Conservation (phyloP, 139 green algal species). For the Chlamydomonas sp. region DNA sequence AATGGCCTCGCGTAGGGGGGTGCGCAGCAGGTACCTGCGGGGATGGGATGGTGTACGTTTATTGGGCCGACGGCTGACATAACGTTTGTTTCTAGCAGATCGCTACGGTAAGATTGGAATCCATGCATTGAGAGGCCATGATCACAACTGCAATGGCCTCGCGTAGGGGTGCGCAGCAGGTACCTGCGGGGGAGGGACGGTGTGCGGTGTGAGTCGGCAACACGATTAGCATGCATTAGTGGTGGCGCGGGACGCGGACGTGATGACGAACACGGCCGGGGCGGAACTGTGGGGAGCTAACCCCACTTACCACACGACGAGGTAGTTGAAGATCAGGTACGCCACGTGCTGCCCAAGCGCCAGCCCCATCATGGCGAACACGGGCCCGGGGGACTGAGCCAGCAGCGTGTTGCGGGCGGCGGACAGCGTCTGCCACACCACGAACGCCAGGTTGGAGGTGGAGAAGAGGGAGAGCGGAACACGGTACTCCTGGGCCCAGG, state of each 20-base stretch:
- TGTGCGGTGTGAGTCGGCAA: too few species aligned
- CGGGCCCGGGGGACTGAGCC: constrained; percentile 42
- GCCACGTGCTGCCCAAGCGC: constrained; percentile 63
- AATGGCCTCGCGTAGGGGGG: constrained; percentile 32
- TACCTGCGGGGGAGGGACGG: too few species aligned
- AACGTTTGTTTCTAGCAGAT: too few species aligned
- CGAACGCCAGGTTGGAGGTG: constrained; percentile 68
- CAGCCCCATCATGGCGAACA: constrained; percentile 70
- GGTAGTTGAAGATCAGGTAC: constrained; percentile 60
- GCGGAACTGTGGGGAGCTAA: neutral
- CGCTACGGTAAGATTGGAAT: too few species aligned
- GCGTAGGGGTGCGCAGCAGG: too few species aligned
- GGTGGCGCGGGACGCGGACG: neutral
- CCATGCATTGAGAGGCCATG: too few species aligned
- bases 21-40: constrained; percentile 28
- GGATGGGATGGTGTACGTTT: too few species aligned
- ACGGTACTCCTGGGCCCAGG: constrained; percentile 55
- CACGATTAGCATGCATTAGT: neutral
- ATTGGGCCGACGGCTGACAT: too few species aligned
- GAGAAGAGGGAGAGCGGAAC: constrained; percentile 58
- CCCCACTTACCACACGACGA: constrained; percentile 36
- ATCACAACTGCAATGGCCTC: too few species aligned
- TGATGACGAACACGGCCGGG: too few species aligned
- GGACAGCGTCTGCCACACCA: constrained; percentile 85
- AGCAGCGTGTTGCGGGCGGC: constrained; percentile 54